Evolutionary conservation across 257 asterid species (phyloP).

Genomic region (Nicotiana knightiana): DNA sequence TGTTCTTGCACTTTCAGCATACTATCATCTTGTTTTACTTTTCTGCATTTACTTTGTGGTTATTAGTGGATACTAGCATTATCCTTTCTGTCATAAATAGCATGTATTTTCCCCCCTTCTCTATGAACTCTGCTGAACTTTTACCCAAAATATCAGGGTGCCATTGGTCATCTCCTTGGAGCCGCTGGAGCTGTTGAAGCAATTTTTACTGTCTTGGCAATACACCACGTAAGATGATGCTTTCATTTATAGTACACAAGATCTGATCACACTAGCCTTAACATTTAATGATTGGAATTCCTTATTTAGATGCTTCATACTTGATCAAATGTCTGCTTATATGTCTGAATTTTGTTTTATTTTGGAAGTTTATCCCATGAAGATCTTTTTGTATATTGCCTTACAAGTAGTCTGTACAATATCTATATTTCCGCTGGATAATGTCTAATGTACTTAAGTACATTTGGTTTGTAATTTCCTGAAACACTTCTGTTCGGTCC

Average conservation of each 20-base stretch:
- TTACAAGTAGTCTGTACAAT: not conserved
- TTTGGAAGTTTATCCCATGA: not conserved
- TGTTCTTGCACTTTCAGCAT: not conserved
- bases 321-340: not conserved
- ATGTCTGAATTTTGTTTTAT: not conserved
- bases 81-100: not conserved
- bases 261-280: not conserved
- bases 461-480: not conserved
- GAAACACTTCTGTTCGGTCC: not conserved
- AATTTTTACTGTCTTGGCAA: conserved; percentile 61
- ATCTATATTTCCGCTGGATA: not conserved
- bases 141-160: conserved; percentile 49
- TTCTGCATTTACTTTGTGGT: not conserved
- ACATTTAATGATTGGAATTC: not conserved
- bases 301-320: not conserved
- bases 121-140: not conserved
- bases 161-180: conserved; percentile 90
- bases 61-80: not conserved
- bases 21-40: not conserved
- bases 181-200: conserved; percentile 99
- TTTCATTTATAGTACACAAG: not conserved
- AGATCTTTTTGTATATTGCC: not conserved
- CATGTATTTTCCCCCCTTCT: not conserved
- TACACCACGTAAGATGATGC: conserved; percentile 60
- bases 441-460: not conserved